Percentiles rank a stretch among this genome's conserved stretches.
Evolutionary conservation across 805 yeast genomes (phyloP).

Genomic region (Wickerhamomyces kurtzmanii): DNA sequence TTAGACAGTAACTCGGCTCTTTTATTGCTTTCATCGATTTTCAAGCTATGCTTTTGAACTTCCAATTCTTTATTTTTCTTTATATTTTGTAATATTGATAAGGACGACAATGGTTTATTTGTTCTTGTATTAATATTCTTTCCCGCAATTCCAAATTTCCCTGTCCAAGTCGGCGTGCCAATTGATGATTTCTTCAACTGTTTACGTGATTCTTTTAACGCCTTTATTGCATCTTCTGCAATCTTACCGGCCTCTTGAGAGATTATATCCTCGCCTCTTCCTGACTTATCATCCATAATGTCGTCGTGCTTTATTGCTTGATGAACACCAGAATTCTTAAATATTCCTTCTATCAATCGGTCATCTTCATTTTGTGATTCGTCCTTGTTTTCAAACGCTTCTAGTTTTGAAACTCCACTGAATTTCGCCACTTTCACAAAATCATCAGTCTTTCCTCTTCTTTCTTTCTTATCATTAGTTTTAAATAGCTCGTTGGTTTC

Average conservation of each 20-base stretch:
- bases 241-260: conserved; percentile 54
- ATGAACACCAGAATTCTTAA: conserved; percentile 64
- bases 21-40: conserved; percentile 7
- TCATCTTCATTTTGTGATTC: conserved; percentile 39
- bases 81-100: conserved; percentile 38
- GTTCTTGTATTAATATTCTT: conserved; percentile 17
- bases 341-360: conserved; percentile 64
- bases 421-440: conserved; percentile 53
- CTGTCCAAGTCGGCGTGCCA: conserved; percentile 96
- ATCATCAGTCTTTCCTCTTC: conserved; percentile 48
- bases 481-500: conserved; percentile 54
- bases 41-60: conserved; percentile 7
- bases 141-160: conserved; percentile 83
- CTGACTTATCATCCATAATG: conserved; percentile 41
- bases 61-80: conserved; percentile 31
- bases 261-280: conserved; percentile 23
- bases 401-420: conserved; percentile 67
- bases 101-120: conserved; percentile 24
- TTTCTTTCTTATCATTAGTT: conserved; percentile 21
- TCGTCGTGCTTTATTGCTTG: conserved; percentile 74
- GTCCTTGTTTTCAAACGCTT: conserved; percentile 42
- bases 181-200: conserved; percentile 31
- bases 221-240: conserved; percentile 42
- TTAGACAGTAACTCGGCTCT: conserved; percentile 18
- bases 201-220: conserved; percentile 44